Base-by-base conservation (phyloP, 1,139 yeast genomes). In the Zygotorulaspora mrakii region DNA sequence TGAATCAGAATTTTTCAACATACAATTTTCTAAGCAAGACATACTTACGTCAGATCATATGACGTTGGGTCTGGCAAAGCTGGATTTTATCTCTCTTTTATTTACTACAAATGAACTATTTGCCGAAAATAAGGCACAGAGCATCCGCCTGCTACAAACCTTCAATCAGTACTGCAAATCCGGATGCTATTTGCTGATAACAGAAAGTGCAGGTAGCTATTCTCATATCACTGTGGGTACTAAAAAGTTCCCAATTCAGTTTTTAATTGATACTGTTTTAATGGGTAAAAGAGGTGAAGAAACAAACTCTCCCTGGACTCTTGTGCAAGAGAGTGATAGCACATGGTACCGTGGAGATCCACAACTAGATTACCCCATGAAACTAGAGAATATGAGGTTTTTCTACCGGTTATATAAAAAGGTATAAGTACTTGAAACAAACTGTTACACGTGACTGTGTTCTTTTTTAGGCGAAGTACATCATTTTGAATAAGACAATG, bases 151-250 rank as follows among this genome's bases (percentile, higher is more conserved):
- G 40, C 67, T 87, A 40, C 82, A 79, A 42, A 59, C 57, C 24
- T 65, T 73, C 49, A 80, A 69, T 47, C 47, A 52, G 17, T 52
- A 55, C 41, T 85, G 85, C 59, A 58, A 58, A 29, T 45, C 61
- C 1, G 94, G 88, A 0, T 64, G 86, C 12, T 62, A 74, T 24
- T 64, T 87, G 26, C 67, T 87, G 34, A 77, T 87, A 27, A 78
- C 86, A 1, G 96, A 87, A 55, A 82, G 94, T 64, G 96, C 96
- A 0, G 96, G 96, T 0, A 83, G 94, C 3, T 87, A 81, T 61
- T 84, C 95, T 1, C 82, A 85, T 54, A 82, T 87, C 31, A 74
- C 78, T 1, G 72, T 87, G 25, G 95, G 95, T 1, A 64, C 76
- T 20, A 84, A 80, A 56, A 74, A 69, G 49, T 87, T 87, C 64